Base-by-base conservation (phyloP, 2,329 filamentous ascomycete species). In the Incumbomyces lentus region DNA sequence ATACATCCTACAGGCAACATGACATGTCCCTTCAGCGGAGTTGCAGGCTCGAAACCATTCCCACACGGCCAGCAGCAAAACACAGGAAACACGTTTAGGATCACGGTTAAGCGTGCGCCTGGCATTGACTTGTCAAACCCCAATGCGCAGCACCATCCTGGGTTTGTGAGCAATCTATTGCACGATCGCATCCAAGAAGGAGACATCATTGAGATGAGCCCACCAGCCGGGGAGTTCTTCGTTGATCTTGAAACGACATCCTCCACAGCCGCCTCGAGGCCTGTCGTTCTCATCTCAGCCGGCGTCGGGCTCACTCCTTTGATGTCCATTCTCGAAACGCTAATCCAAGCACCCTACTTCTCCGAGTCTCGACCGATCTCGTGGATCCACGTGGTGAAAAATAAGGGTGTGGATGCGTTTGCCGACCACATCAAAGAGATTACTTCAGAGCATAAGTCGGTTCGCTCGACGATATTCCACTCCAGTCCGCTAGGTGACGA, bases 151-250 rank as follows among this genome's bases (percentile, higher is more conserved):
- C 63, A 71, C 16, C 71, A 78, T 55, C 75, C 78, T 0, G 82
- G 84, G 19, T 73, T 79, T 49, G 73, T 88, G 14, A 86, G 81
- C 41, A 86, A 85, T 59, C 66, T 82, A 34, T 68, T 88, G 31
- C 78, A 87, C 59, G 75, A 80, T 52, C 64, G 67, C 14, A 74
- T 79, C 60, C 65, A 72, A 1, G 72, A 74, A 35, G 83, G 83
- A 34, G 80, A 84, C 57, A 57, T 70, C 0, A 59, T 88, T 8
- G 69, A 81, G 52, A 66, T 87, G 10, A 81, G 80, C 2, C 81
- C 86, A 58, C 84, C 84, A 0, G 70, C 68, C 3, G 79, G 79
- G 35, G 76, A 81, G 56, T 79, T 81, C 62, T 76, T 67, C 60
- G 66, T 80, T 36, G 69, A 77, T 55, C n/a, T n/a, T n/a, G n/a